Base-by-base conservation (phyloP, 2,329 filamentous ascomycete species). In the Colletotrichum navitas region DNA sequence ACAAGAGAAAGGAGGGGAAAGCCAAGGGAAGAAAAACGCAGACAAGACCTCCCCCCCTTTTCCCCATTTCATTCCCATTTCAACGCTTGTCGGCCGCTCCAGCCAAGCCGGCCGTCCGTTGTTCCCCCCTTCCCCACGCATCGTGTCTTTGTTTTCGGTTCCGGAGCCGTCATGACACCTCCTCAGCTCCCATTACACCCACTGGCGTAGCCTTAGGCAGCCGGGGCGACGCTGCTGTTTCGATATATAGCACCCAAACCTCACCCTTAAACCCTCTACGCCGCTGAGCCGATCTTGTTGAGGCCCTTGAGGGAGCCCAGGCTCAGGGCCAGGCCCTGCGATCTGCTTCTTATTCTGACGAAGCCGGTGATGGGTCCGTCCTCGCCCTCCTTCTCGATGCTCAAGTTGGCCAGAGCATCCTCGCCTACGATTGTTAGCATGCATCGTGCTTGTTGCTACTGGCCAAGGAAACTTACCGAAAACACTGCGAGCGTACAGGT, bases 331-430 rank as follows among this genome's bases (percentile, higher is more conserved):
- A 99, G 86, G 60, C 96, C 96, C 85, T 99, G 96, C 47, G 94
- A 97, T 80, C 96, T 92, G 86, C 95, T 98, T 84, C 96, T 91
- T 89, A 99, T 99, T 80, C 96, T 92, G 74, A 99, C 95, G 82
- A 99, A 99, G 55, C 96, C 96, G 52, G 95, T 98, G 74, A 99
- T 95, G 7, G 94, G 94, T 32, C 96, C 96, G 78, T 97, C 92
- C 34, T 97, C 94, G 71, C 94, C 95, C 81, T 98, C 95, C 85
- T 98, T 95, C 84, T 99, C 96, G 78, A 99, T 98, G 81, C 95
- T 98, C 82, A 99, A 80, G 81, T 99, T 99, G 79, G 96, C 96
- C 78, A 99, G 85, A 72, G 96, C 96, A 85, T 99, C 96, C 93
- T 99, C 96, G 75, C 96, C 96, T 99, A 72, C 54, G 34, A 36